phyloP scores from a whole-genome alignment of 176 grass and related monocot genomes.

The Carex parvula region DNA sequence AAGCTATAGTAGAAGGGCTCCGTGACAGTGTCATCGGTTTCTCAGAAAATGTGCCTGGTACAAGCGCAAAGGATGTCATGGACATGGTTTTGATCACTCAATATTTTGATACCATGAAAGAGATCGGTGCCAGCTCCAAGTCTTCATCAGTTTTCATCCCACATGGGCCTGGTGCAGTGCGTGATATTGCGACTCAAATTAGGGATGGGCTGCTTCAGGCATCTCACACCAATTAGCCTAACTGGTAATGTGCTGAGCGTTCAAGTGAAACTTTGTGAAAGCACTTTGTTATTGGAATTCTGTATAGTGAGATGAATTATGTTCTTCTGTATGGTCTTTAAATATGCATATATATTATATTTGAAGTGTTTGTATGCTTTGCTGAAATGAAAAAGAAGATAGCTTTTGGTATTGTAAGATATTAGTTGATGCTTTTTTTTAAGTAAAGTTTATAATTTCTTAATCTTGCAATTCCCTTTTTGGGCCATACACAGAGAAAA shows the following conservation, averaged over 20 bases:
- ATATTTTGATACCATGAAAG: slow-evolving; percentile 91
- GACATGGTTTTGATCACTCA: slow-evolving; percentile 91
- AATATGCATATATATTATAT: slow-evolving; percentile 2
- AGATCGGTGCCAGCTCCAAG: slow-evolving; percentile 64
- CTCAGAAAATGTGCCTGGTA: slow-evolving; percentile 66
- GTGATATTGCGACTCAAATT: slow-evolving; percentile 70
- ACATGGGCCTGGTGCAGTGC: slow-evolving; percentile 60
- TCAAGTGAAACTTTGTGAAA: not conserved
- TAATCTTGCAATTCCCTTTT: too few species aligned
- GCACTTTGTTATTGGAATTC: not conserved
- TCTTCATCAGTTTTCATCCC: slow-evolving; percentile 73
- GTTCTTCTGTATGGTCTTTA: not conserved
- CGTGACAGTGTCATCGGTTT: slow-evolving; percentile 80
- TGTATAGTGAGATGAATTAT: slow-evolving; percentile 3
- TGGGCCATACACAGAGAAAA: not conserved
- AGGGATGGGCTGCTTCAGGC: slow-evolving; percentile 65
- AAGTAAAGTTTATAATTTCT: not conserved
- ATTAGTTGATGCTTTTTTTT: not conserved
- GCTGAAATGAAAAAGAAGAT: not conserved
- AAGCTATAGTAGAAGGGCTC: slow-evolving; percentile 74
- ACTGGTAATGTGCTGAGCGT: not conserved
- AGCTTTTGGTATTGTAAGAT: not conserved
- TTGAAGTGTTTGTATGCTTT: slow-evolving; percentile 1
- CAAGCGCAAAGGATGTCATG: slow-evolving; percentile 84
- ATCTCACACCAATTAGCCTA: not conserved